Conservation (phyloP, 1,139 yeast genomes). For the Suhomyces maxii region DNA sequence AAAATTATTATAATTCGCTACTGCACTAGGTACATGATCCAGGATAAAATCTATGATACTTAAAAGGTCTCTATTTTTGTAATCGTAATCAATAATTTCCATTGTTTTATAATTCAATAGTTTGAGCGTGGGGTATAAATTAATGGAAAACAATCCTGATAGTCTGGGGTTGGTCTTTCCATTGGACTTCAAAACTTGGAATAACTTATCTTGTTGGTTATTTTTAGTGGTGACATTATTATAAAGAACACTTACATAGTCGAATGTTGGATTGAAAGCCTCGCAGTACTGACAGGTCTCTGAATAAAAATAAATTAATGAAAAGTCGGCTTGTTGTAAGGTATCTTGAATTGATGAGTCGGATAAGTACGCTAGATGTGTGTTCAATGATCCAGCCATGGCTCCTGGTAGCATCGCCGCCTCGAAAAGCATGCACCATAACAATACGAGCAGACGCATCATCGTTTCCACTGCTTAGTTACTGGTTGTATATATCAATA, state of each 20-base stretch:
- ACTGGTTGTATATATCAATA: not conserved
- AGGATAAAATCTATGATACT: slow-evolving; percentile 26
- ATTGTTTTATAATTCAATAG: slow-evolving; percentile 30
- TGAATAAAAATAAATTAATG: slow-evolving; percentile 44
- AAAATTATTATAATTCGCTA: slow-evolving; percentile 23
- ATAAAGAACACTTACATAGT: slow-evolving; percentile 30
- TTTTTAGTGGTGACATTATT: slow-evolving; percentile 17
- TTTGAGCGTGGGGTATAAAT: slow-evolving; percentile 35
- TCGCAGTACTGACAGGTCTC: slow-evolving; percentile 40
- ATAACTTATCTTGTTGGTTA: slow-evolving; percentile 6
- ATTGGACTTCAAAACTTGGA: slow-evolving; percentile 37
- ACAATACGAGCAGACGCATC: not conserved
- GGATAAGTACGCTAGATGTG: slow-evolving; percentile 18
- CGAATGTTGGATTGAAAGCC: slow-evolving; percentile 37
- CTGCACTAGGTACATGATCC: slow-evolving; percentile 12
- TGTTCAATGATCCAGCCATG: not conserved
- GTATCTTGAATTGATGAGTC: slow-evolving; percentile 20
- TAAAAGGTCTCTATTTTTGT: slow-evolving; percentile 24
- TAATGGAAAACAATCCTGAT: slow-evolving; percentile 26
- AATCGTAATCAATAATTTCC: slow-evolving; percentile 24
- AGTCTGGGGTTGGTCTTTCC: slow-evolving; percentile 25
- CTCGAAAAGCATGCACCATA: not conserved
- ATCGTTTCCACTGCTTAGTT: not conserved
- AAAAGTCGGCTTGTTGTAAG: slow-evolving; percentile 26
- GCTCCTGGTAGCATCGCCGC: not conserved